phyloP scores from a whole-genome alignment of 2,329 filamentous ascomycete species.

The Sphaerostilbella broomeana region DNA sequence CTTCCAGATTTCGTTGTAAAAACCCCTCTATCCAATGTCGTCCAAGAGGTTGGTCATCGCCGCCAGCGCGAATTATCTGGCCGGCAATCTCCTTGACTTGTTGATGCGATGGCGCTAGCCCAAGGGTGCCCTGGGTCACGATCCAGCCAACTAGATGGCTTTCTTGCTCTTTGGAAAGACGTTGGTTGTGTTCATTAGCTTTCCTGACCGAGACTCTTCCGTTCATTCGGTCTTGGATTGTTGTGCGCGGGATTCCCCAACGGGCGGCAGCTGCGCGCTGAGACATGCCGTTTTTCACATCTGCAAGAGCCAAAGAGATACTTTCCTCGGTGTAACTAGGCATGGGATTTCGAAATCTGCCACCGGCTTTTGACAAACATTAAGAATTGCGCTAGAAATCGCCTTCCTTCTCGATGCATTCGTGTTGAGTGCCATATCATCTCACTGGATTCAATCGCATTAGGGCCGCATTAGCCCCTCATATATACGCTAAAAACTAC shows the following conservation, averaged over 20 bases:
- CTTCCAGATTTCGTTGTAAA: conserved; percentile 9
- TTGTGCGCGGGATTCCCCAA: neutral
- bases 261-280: neutral
- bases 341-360: neutral
- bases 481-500: too few relatives aligned
- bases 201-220: neutral
- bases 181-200: neutral
- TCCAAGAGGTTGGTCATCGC: conserved; percentile 6
- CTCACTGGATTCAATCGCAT: too few relatives aligned
- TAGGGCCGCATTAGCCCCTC: too few relatives aligned
- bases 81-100: conserved; percentile 2
- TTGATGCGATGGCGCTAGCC: conserved; percentile 2
- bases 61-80: neutral
- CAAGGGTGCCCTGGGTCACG: neutral
- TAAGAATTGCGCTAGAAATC: too few relatives aligned
- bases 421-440: too few relatives aligned
- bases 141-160: conserved; percentile 7
- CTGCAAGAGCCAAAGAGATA: neutral
- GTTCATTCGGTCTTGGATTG: neutral
- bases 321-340: neutral
- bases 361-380: too few relatives aligned
- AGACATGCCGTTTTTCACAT: conserved; percentile 22
- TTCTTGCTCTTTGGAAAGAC: conserved; percentile 8
- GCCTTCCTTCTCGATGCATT: too few relatives aligned
- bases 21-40: conserved; percentile 10